phyloP scores from a whole-genome alignment of 1,284 basidiomycete genomes.

The Tilletia setariae region DNA sequence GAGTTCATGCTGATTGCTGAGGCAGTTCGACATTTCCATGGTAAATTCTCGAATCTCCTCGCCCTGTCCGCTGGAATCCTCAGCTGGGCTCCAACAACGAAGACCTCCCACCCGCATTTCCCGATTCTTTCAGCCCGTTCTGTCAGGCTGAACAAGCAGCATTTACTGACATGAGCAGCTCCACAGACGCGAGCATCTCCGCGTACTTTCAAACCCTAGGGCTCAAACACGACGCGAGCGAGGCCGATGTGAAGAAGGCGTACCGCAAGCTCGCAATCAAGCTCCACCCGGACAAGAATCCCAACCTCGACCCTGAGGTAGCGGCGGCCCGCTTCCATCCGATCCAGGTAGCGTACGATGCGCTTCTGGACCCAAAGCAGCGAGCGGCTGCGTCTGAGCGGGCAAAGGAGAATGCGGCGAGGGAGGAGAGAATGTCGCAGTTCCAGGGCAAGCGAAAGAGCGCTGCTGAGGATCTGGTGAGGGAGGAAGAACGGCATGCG shows the following conservation, averaged over 20 bases:
- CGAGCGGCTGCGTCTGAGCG: slow-evolving; percentile 79
- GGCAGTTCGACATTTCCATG: too few relatives aligned
- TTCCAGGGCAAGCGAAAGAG: slow-evolving; percentile 75
- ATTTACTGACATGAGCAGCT: slow-evolving; percentile 10
- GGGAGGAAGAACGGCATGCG: slow-evolving; percentile 68
- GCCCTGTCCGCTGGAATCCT: too few relatives aligned
- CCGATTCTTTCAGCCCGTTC: too few relatives aligned
- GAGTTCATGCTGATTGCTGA: too few relatives aligned
- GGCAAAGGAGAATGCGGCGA: slow-evolving; percentile 68
- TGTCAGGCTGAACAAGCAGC: too few relatives aligned
- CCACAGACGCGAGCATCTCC: background rate
- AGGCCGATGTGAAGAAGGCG: slow-evolving; percentile 24
- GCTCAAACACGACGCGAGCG: slow-evolving; percentile 19
- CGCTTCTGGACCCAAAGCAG: slow-evolving; percentile 76
- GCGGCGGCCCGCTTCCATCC: slow-evolving; percentile 79
- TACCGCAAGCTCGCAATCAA: slow-evolving; percentile 23
- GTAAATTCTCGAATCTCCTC: too few relatives aligned
- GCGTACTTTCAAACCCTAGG: slow-evolving; percentile 13
- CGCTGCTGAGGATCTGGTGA: slow-evolving; percentile 78
- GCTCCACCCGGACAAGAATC: slow-evolving; percentile 27
- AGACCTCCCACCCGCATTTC: too few relatives aligned
- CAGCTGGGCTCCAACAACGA: too few relatives aligned
- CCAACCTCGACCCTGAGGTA: slow-evolving; percentile 39
- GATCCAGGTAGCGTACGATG: slow-evolving; percentile 77
- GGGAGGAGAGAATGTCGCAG: slow-evolving; percentile 68